phyloP scores from a whole-genome alignment of 148 eudicot species.

The Camellia granthamiana region DNA sequence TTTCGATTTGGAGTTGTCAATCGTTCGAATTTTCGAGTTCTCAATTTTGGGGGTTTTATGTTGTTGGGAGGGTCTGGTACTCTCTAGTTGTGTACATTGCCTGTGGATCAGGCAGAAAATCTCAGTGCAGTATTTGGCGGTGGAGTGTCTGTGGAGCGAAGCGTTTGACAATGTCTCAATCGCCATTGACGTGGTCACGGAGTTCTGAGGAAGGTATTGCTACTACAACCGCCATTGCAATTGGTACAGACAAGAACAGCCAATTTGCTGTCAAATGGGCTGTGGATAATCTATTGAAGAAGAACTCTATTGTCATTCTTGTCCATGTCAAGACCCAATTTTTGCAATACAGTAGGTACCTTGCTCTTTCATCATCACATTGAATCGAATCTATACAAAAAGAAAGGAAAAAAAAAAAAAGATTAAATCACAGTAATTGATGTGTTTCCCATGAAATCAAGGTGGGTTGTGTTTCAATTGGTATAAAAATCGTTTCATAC shows the following conservation, averaged over 20 bases:
- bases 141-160: no score
- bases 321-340: constrained; percentile 51
- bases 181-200: neutral
- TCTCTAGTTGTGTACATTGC: no score
- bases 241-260: constrained; percentile 74
- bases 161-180: no score
- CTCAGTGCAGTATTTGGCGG: no score
- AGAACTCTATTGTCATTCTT: constrained; percentile 34
- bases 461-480: neutral
- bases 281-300: constrained; percentile 44
- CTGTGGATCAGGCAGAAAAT: no score
- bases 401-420: neutral
- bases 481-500: no score
- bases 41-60: no score
- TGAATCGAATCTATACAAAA: neutral
- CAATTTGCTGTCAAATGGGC: constrained; percentile 73
- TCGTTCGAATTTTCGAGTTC: no score
- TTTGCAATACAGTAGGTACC: constrained; percentile 32
- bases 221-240: constrained; percentile 38
- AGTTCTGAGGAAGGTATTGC: neutral
- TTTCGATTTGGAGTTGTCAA: no score
- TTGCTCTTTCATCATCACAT: neutral
- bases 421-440: neutral
- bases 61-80: no score
- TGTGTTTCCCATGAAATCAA: neutral